Evolutionary conservation across 192 early-diverging fungal genomes (phyloP), one percentile per base, ranked within the genome.

Genomic region (Phlyctochytrium bullatum): DNA sequence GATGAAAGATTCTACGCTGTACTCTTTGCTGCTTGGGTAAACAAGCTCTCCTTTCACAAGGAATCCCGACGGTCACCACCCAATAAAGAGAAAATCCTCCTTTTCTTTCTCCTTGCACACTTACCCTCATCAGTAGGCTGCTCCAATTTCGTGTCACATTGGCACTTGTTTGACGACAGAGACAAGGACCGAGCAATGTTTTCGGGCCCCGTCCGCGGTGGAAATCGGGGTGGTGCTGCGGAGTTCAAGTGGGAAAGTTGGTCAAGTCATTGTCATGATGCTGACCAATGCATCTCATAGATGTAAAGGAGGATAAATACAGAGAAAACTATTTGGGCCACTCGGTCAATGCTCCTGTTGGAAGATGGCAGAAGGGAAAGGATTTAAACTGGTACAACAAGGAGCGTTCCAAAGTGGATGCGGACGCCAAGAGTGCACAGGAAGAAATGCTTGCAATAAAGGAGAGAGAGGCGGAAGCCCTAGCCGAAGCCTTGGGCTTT

Each of bases 321-420:
- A 77, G 92, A 32, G 92, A 93, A 79, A 90, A 92, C 73, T 93
- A 93, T 69, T 80, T 93, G 23, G 92, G 92, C 3, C 88, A 93
- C 76, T 91, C 90, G 2, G 47, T 93, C 20, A 80, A 82, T 54
- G 92, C 92, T 6, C 89, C 92, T 2, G 88, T 91, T 0, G 92
- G 92, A 1, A 80, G 90, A 20, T 93, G 89, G 90, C 87, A 88
- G 73, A 81, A 86, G 62, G 81, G 82, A 74, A 78, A 67, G 58
- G 57, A 56, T 68, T 33, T 67, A 34, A 35, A 78, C 2, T 93
- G 89, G 91, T 92, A 92, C 71, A 80, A 83, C 32, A 91, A 90
- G 60, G n/a, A n/a, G n/a, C n/a, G n/a, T n/a, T n/a, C n/a, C n/a
- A n/a, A n/a, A n/a, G n/a, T n/a, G n/a, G n/a, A n/a, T n/a, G n/a